Evolutionary conservation across 164 flowering plant species (phyloP).

Genomic region (Houttuynia cordata): DNA sequence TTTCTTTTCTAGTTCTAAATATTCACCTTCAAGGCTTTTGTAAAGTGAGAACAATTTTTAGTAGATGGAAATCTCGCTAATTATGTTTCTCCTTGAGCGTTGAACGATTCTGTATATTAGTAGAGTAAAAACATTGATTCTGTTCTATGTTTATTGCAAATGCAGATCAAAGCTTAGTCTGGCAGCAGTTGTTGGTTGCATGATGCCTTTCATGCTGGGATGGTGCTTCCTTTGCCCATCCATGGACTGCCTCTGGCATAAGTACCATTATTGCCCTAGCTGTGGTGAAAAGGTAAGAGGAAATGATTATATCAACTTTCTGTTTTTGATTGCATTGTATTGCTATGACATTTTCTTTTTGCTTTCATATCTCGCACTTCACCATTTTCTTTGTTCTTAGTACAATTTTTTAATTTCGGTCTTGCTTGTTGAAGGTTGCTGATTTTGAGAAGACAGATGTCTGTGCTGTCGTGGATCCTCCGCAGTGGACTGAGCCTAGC

Average conservation of each 20-base stretch:
- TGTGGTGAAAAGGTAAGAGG: slow-evolving; percentile 61
- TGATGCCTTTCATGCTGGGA: slow-evolving; percentile 84
- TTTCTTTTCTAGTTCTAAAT: neutral
- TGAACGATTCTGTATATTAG: no score
- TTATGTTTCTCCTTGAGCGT: no score
- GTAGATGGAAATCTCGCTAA: no score
- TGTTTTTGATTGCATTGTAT: no score
- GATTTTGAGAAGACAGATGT: slow-evolving; percentile 74
- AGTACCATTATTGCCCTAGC: slow-evolving; percentile 75
- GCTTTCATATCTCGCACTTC: neutral
- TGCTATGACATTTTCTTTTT: neutral
- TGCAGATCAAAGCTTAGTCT: slow-evolving; percentile 72
- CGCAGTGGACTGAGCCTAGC: slow-evolving; percentile 64
- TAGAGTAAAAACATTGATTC: no score
- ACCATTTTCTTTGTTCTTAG: neutral
- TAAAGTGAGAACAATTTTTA: no score
- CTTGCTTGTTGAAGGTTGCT: slow-evolving; percentile 42
- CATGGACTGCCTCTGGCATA: slow-evolving; percentile 97
- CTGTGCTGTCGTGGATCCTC: slow-evolving; percentile 72
- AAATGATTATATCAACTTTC: neutral
- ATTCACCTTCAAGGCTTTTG: no score
- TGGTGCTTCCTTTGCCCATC: slow-evolving; percentile 82
- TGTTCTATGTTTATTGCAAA: neutral
- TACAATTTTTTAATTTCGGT: neutral
- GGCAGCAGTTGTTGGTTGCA: slow-evolving; percentile 79